These are phyloP conservation scores for Leptoxyphium fumago DNA, from an alignment of 2,329 filamentous ascomycete genomes.

Conservation along the genomic window DNA sequence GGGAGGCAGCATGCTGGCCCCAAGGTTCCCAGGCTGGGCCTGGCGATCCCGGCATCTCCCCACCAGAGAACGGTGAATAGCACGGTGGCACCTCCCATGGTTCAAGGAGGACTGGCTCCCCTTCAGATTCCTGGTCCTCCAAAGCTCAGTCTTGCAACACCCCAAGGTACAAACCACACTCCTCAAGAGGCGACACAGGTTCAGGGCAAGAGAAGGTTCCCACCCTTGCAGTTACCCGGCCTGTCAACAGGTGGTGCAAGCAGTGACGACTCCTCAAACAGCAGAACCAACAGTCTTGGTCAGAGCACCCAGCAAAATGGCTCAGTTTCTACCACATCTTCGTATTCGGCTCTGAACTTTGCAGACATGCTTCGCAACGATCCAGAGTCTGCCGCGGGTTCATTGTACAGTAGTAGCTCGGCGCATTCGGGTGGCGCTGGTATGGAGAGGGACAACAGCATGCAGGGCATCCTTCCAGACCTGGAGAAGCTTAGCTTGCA, in stretches of 20 bases:
- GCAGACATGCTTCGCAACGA: conserved; percentile 57
- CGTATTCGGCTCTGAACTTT: conserved; percentile 71
- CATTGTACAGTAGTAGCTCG: conserved; percentile 41
- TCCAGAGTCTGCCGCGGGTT: conserved; percentile 76
- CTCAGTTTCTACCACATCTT: conserved; percentile 74
- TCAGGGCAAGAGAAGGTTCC: conserved; percentile 35
- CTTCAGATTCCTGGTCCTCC: conserved; percentile 40
- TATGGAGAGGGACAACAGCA: conserved; percentile 73
- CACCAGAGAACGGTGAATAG: conserved; percentile 57
- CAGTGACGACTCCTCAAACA: conserved; percentile 57
- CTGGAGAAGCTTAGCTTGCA: conserved; percentile 72
- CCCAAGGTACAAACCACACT: conserved; percentile 63
- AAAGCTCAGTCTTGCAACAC: conserved; percentile 73
- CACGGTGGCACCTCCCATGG: conserved; percentile 21
- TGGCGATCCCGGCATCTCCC: conserved; percentile 80
- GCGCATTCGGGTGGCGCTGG: conserved; percentile 37
- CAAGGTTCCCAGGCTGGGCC: conserved; percentile 56
- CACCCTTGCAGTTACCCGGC: conserved; percentile 37
- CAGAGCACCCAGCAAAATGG: conserved; percentile 60
- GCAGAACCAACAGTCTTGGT: conserved; percentile 71
- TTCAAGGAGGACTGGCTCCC: conserved; percentile 19
- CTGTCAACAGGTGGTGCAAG: conserved; percentile 60
- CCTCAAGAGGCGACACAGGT: conserved; percentile 49
- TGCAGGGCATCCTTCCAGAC: conserved; percentile 58
- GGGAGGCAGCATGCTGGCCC: conserved; percentile 27